Evolutionary conservation across 2,329 filamentous ascomycete genomes (phyloP).

Genomic region (Epichloe festucae): DNA sequence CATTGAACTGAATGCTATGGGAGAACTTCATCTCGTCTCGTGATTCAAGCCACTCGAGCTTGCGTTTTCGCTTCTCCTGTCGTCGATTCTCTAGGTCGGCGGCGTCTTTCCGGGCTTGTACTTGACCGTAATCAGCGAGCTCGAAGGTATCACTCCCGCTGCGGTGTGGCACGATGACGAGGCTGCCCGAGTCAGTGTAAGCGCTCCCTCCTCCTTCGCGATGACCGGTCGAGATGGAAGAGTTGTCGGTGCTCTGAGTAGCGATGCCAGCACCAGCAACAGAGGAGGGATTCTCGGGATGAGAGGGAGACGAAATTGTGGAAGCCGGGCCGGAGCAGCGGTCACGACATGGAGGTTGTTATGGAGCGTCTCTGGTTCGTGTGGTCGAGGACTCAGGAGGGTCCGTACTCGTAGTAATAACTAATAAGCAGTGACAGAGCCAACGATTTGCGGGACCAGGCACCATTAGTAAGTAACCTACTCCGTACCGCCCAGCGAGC

Average conservation of each 20-base stretch:
- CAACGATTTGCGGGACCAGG: not conserved
- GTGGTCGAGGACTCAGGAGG: not conserved
- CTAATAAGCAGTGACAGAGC: not conserved
- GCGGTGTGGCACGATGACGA: conserved; percentile 1
- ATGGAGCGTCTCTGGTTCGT: conserved; percentile 2
- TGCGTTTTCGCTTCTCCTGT: conserved; percentile 40
- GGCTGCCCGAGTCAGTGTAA: conserved; percentile 1
- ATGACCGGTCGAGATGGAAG: conserved; percentile 13
- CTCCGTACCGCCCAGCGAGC: not conserved
- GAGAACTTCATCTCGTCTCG: conserved; percentile 98
- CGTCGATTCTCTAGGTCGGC: conserved; percentile 21
- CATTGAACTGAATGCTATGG: conserved; percentile 98
- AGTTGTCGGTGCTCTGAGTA: conserved; percentile 10
- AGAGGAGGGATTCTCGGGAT: conserved; percentile 26
- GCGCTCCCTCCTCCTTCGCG: conserved; percentile 25
- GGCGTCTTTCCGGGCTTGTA: conserved; percentile 16
- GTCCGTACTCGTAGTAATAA: no score
- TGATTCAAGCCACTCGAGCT: conserved; percentile 57
- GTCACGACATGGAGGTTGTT: conserved; percentile 1
- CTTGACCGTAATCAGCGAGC: conserved; percentile 26
- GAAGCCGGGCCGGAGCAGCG: conserved; percentile 7
- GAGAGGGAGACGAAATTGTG: conserved; percentile 22
- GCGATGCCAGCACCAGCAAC: conserved; percentile 17
- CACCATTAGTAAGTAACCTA: not conserved
- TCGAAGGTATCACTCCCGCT: conserved; percentile 22